A percentile compares a stretch with the other conserved stretches of the same genome.
Conservation (phyloP, 192 early-diverging fungal species). For the Phlyctochytrium bullatum region DNA sequence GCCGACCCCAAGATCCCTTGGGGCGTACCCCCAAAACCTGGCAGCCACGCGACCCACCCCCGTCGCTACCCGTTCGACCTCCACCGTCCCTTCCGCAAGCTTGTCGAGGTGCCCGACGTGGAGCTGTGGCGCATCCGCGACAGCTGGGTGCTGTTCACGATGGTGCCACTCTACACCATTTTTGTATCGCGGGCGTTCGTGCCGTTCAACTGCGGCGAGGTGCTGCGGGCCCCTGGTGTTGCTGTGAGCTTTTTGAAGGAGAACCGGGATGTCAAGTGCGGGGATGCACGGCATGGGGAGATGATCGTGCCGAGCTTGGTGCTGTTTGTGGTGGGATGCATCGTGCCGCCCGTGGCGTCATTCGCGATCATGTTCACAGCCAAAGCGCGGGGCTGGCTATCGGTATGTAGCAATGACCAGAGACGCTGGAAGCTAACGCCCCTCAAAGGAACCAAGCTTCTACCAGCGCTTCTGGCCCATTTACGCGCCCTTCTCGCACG, state of each 20-base stretch:
- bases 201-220: background rate
- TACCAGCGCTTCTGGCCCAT: slow-evolving; percentile 7
- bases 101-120: slow-evolving; percentile 9
- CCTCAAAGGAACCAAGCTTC: background rate
- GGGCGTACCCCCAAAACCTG: background rate
- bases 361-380: background rate
- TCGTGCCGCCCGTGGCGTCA: background rate
- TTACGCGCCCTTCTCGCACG: background rate
- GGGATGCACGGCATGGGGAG: background rate
- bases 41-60: background rate
- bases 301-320: background rate
- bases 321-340: background rate
- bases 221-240: background rate
- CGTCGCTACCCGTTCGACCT: slow-evolving; percentile 6
- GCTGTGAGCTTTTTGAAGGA: slow-evolving; percentile 4
- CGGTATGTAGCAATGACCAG: no score
- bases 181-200: background rate
- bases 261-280: slow-evolving; percentile 2
- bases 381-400: background rate
- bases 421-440: no score
- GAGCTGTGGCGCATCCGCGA: slow-evolving; percentile 8
- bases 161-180: slow-evolving; percentile 10
- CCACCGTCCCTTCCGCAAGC: background rate
- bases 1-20: background rate
- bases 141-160: slow-evolving; percentile 3